Percentiles rank a stretch among this genome's conserved stretches.
phyloP scores from a whole-genome alignment of 805 yeast genomes.

The Hanseniaspora vineae region DNA sequence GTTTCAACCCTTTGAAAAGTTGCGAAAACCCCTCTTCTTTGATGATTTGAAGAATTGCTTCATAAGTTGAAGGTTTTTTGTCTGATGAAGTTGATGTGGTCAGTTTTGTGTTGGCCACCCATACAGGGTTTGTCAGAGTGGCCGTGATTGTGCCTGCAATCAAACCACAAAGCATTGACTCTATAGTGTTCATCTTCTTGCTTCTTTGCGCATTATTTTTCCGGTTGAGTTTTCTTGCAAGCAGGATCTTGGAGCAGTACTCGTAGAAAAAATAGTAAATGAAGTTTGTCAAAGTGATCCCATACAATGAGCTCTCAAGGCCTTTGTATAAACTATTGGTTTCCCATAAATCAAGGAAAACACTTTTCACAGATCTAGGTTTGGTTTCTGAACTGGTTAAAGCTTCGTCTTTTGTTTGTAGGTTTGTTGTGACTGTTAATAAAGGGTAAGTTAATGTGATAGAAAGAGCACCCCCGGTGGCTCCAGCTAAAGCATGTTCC shows the following conservation, averaged over 20 bases:
- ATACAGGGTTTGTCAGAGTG: slow-evolving; percentile 72
- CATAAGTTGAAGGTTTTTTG: slow-evolving; percentile 34
- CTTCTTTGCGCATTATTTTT: slow-evolving; percentile 6
- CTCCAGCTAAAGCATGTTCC: slow-evolving; percentile 91
- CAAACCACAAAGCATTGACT: slow-evolving; percentile 67
- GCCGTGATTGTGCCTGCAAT: slow-evolving; percentile 82
- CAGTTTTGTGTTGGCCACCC: slow-evolving; percentile 91
- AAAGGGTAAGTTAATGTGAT: slow-evolving; percentile 84
- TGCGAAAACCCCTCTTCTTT: slow-evolving; percentile 59
- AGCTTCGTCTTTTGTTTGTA: slow-evolving; percentile 44
- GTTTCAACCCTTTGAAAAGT: slow-evolving; percentile 74
- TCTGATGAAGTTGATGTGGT: slow-evolving; percentile 36
- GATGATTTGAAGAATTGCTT: slow-evolving; percentile 47
- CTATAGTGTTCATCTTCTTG: slow-evolving; percentile 41
- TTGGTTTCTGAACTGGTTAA: slow-evolving; percentile 11
- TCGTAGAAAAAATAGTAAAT: slow-evolving; percentile 88
- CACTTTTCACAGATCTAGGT: slow-evolving; percentile 9
- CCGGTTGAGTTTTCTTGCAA: slow-evolving; percentile 4
- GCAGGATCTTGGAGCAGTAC: slow-evolving; percentile 27
- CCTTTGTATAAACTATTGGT: slow-evolving; percentile 62
- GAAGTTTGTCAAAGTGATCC: slow-evolving; percentile 76
- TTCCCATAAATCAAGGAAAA: slow-evolving; percentile 27
- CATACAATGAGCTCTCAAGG: slow-evolving; percentile 74
- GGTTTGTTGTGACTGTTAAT: slow-evolving; percentile 74
- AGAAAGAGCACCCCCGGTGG: slow-evolving; percentile 82